Percentiles rank a stretch among this genome's conserved stretches.
phyloP scores from a whole-genome alignment of 192 early-diverging fungal species.

The Borealophlyctis nickersoniae region DNA sequence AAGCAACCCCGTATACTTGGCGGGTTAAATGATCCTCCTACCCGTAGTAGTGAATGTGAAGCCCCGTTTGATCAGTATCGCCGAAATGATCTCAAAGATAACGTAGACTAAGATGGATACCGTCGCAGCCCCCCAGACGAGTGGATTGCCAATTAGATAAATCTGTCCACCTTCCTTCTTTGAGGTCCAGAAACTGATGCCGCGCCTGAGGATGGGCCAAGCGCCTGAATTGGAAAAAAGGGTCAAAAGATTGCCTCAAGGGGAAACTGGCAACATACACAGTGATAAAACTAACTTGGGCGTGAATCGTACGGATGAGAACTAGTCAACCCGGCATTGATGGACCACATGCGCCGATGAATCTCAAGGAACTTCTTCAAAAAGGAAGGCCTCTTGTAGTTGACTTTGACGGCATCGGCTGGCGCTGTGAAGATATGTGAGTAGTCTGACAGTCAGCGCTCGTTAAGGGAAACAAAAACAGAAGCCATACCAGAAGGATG shows the following conservation, averaged over 20 bases:
- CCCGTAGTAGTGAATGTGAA: background rate
- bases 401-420: constrained; percentile 27
- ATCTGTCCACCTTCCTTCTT: constrained; percentile 38
- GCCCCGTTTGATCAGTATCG: constrained; percentile 34
- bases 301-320: constrained; percentile 53
- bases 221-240: constrained; percentile 11
- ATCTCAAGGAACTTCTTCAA: constrained; percentile 49
- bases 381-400: constrained; percentile 46
- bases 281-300: too few species aligned
- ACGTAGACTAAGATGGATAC: constrained; percentile 25
- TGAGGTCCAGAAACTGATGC: constrained; percentile 54
- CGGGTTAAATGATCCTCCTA: background rate
- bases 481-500: constrained; percentile 26
- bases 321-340: constrained; percentile 45
- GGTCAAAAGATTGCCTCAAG: too few species aligned
- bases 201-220: constrained; percentile 46
- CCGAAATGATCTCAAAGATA: constrained; percentile 16
- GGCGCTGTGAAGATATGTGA: constrained; percentile 31
- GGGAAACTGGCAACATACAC: constrained; percentile 36
- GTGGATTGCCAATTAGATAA: constrained; percentile 55
- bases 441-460: constrained; percentile 3
- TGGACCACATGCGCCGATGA: constrained; percentile 49
- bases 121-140: constrained; percentile 41
- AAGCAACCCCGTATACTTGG: background rate
- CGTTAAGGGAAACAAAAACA: background rate